Base-by-base conservation (phyloP, 768 basidiomycete species). In the Phlegmacium glaucopus region DNA sequence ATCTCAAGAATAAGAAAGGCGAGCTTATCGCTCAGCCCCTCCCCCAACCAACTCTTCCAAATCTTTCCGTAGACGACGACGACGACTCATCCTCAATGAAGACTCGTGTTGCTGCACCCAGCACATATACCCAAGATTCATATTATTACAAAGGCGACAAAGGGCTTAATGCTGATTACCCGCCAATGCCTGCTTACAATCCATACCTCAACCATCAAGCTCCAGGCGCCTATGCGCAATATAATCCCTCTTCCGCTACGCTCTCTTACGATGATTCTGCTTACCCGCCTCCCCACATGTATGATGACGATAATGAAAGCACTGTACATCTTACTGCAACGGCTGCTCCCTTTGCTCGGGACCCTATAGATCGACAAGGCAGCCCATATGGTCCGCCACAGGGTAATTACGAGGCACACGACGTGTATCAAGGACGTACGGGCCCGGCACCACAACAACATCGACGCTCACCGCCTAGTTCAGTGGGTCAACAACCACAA, bases 11-110 rank as follows among this genome's bases (percentile, higher is more conserved):
- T 72, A 90, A 90, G 76, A 93, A 90, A 63, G 94, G 92, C 47
- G 85, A 90, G 61, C 68, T 87, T 59, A 76, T 90, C 46, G 80
- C 75, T n/a, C 79, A 85, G 56, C 86, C 85, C 9, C 76, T 92
- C 6, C 91, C 93, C 15, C 93, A 96, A 67, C 96, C 96, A 1
- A 99, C 96, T 8, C 78, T 98, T 28, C 96, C 96, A 11, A 90
- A 89, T 53, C 75, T 99, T 42, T 84, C 82, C n/a, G 76, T 96
- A 39, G 87, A 94, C 46, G 89, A 94, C 53, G 84, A 87, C 54
- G 82, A 85, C 50, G 72, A 81, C 42, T 65, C 70, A 1, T 78
- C 83, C 4, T 77, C 79, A 15, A 71, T 83, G 54, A 76, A 79
- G 47, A 80, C 80, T 7, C 75, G 75, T 15, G 70, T 65, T 35